Evolutionary conservation across 2,329 filamentous ascomycete species (phyloP).

Genomic region (Colletotrichum camelliae): DNA sequence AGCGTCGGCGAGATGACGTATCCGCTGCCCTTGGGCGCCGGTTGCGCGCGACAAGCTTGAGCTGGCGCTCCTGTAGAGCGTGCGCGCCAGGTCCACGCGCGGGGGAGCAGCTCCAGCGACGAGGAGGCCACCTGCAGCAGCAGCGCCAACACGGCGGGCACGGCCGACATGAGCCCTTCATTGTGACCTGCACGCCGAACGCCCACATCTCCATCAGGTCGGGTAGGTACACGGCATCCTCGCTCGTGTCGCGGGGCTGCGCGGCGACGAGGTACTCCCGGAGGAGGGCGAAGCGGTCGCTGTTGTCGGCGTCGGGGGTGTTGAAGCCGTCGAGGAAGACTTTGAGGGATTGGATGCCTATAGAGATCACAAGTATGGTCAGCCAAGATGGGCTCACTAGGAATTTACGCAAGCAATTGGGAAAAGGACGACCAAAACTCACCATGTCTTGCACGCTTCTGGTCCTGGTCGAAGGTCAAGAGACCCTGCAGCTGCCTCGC

Average conservation of each 20-base stretch:
- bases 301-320: slow-evolving; percentile 52
- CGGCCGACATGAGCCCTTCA: slow-evolving; percentile 79
- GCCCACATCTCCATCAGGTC: slow-evolving; percentile 91
- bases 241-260: slow-evolving; percentile 49
- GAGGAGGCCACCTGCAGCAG: slow-evolving; percentile 80
- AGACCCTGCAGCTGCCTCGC: slow-evolving; percentile 72
- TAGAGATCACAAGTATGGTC: not conserved
- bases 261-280: slow-evolving; percentile 70
- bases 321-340: slow-evolving; percentile 71
- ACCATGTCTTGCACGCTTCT: slow-evolving; percentile 71
- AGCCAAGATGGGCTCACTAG: not conserved
- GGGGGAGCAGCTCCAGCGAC: slow-evolving; percentile 74
- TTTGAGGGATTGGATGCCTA: slow-evolving; percentile 72
- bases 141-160: slow-evolving; percentile 81
- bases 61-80: slow-evolving; percentile 81
- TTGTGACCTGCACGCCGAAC: slow-evolving; percentile 79
- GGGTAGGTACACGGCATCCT: slow-evolving; percentile 67
- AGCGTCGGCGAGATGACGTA: slow-evolving; percentile 89
- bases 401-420: not conserved
- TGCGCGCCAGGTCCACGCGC: slow-evolving; percentile 82
- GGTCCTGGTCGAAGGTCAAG: slow-evolving; percentile 74
- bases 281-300: slow-evolving; percentile 63
- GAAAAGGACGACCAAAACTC: slow-evolving; percentile 18
- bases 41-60: slow-evolving; percentile 80
- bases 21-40: slow-evolving; percentile 81